Evolutionary conservation across 2,329 filamentous ascomycete species (phyloP), one percentile per base, ranked within the genome.

Genomic region (Aureobasidium mangrovei): DNA sequence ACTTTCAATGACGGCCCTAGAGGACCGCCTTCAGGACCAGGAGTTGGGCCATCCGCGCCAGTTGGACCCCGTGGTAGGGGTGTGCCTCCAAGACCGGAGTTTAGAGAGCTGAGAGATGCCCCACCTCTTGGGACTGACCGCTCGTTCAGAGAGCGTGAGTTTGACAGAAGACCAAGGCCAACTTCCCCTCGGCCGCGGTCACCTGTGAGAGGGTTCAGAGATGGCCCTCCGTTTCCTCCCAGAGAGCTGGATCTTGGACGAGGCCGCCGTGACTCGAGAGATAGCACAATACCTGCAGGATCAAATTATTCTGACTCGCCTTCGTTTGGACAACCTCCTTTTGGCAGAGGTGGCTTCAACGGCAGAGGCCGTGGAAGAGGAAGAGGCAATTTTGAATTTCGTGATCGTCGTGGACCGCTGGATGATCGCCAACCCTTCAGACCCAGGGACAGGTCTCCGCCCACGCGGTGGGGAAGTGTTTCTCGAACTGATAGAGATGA

Each of bases 251-350:
- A 90, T 59, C 76, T 82, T 6, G 82, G 84, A 56, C 78, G 86
- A 56, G 80, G 82, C 18, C 76, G 85, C 53, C 77, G 85, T 44
- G 82, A 79, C 12, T 88, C 85, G 7, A 77, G 86, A 62, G 86
- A 91, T 62, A 86, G 85, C 0, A 85, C 86, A 8, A 78, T 82
- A 26, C 86, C 85, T 1, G 84, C 83, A 18, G 83, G 83, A 4
- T 88, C 86, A 3, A 82, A 81, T 7, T 82, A 81, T 26, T 86
- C 85, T 0, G 86, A 90, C 58, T 77, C 80, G 9, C 75, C 79
- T 1, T 83, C 84, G 55, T 77, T 75, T 18, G 68, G 74, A 7
- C 74, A 74, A 7, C 75, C 77, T 7, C 27, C 77, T 53, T 70
- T 72, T 56, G 68, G 70, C 24, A 79, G 82, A 24, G 77, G 78